These are phyloP conservation scores for Acorus calamus DNA, from an alignment of 106 monocot genomes.

Conservation along the genomic window DNA sequence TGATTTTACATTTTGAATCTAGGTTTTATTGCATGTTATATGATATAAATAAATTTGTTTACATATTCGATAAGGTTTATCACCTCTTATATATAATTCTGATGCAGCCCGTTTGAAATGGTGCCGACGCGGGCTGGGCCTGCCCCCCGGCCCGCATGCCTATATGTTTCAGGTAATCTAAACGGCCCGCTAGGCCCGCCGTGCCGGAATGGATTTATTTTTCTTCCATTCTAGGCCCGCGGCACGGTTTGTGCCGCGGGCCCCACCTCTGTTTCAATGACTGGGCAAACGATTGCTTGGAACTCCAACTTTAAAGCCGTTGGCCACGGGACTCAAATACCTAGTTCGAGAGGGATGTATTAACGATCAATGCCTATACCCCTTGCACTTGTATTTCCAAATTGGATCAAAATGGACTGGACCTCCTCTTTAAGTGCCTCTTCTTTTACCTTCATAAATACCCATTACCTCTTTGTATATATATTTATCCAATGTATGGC, in stretches of 20 bases:
- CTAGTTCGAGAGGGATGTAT: slow-evolving; percentile 76
- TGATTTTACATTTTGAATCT: no score
- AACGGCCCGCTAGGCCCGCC: no score
- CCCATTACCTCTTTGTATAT: background rate
- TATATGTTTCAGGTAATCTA: slow-evolving; percentile 77
- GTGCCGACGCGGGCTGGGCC: slow-evolving; percentile 72
- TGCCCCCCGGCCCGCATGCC: no score
- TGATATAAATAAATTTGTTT: no score
- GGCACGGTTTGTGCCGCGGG: no score
- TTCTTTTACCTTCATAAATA: background rate
- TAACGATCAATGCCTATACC: slow-evolving; percentile 83
- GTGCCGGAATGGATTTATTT: no score
- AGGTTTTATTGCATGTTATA: no score
- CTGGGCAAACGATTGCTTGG: slow-evolving; percentile 59
- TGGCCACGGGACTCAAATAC: slow-evolving; percentile 79
- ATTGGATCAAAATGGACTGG: slow-evolving; percentile 69
- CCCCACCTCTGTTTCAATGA: no score
- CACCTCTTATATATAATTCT: background rate
- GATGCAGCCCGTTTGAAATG: slow-evolving; percentile 97
- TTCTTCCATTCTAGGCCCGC: no score
- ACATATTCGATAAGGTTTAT: no score
- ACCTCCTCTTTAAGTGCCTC: slow-evolving; percentile 58
- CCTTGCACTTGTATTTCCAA: slow-evolving; percentile 66
- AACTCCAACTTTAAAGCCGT: slow-evolving; percentile 72
- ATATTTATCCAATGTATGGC: background rate